A percentile compares a stretch with the other conserved stretches of the same genome.
These are phyloP conservation scores for Vanderwaltozyma yarrowii DNA, from an alignment of 805 yeast genomes.

Conservation along the genomic window DNA sequence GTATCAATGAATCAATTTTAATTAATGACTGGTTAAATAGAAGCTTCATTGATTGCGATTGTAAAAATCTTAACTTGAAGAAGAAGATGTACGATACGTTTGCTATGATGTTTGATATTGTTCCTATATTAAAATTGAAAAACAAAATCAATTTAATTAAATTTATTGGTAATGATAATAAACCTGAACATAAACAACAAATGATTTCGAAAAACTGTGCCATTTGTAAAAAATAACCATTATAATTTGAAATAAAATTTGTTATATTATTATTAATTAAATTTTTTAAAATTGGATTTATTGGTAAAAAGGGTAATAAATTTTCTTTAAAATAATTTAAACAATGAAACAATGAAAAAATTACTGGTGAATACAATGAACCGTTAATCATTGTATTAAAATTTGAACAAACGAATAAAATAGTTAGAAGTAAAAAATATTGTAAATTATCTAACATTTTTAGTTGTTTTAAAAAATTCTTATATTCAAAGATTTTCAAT, in stretches of 20 bases:
- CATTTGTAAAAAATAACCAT: conserved; percentile 33
- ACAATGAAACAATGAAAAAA: conserved; percentile 57
- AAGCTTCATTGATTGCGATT: conserved; percentile 43
- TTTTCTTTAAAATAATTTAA: conserved; percentile 46
- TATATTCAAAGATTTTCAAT: conserved; percentile 22
- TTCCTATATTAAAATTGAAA: conserved; percentile 19
- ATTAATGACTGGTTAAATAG: conserved; percentile 39
- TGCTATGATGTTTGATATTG: conserved; percentile 30
- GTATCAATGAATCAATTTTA: conserved; percentile 32
- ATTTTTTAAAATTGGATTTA: conserved; percentile 16
- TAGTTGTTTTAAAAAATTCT: conserved; percentile 24
- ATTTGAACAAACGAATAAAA: conserved; percentile 35
- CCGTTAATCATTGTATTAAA: conserved; percentile 33
- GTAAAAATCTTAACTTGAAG: conserved; percentile 50
- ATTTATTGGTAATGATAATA: conserved; percentile 33
- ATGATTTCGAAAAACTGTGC: conserved; percentile 42
- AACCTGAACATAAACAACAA: conserved; percentile 31
- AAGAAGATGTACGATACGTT: conserved; percentile 41
- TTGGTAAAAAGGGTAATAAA: conserved; percentile 43
- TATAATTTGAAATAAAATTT: conserved; percentile 30
- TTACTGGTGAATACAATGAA: conserved; percentile 48
- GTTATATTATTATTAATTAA: conserved; percentile 24
- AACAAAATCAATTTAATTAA: conserved; percentile 29
- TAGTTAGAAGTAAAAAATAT: conserved; percentile 40
- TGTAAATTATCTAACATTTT: conserved; percentile 48